Base-by-base conservation (phyloP, 2,329 filamentous ascomycete species). In the Pseudogymnoascus sp. region DNA sequence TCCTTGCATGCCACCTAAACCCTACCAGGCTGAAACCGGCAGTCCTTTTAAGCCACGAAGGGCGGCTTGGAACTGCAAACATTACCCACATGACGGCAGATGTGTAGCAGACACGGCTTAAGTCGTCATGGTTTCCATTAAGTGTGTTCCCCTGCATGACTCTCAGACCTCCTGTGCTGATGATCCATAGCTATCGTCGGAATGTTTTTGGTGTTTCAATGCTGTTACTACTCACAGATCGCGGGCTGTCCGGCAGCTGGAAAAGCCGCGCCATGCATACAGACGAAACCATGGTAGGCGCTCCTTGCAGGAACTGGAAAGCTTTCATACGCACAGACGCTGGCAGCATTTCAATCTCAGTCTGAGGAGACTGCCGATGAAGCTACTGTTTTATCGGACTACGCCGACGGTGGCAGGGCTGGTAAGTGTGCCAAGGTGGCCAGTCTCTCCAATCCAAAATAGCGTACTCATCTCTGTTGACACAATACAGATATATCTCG, bases 1-100 rank as follows among this genome's bases (percentile, higher is more conserved):
- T 71, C 70, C 2, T 60, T 77, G 29, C 76, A 77, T 61, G 66
- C 76, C 7, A 71, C n/a, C 68, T 72, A 40, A 67, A 66, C 1
- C 67, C 70, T 5, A 69, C 69, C 2, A 59, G 62, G 21, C 70
- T 71, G 47, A 78, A 76, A 50, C 69, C 77, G 3, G 77, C 79
- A n/a, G 63, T 79, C 35, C 69, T 79, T n/a, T 79, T 75, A 72
- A 73, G 79, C 7, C 72, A 75, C 57, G 78, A 77, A 2, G 77
- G 78, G 8, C 74, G 70, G 0, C 78, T 77, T 60, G 77, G 77
- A 61, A 74, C 71, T 63, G 71, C 75, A 0, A 69, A 74, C 50
- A 72, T 69, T 17, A 71, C 72, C 0, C 71, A 71, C 5, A 79
- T 63, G 75, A 71, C 26, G 78, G 78, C 26, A 73, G 74, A 37